phyloP scores from a whole-genome alignment of 805 yeast genomes.

The Schwanniomyces polymorphus region DNA sequence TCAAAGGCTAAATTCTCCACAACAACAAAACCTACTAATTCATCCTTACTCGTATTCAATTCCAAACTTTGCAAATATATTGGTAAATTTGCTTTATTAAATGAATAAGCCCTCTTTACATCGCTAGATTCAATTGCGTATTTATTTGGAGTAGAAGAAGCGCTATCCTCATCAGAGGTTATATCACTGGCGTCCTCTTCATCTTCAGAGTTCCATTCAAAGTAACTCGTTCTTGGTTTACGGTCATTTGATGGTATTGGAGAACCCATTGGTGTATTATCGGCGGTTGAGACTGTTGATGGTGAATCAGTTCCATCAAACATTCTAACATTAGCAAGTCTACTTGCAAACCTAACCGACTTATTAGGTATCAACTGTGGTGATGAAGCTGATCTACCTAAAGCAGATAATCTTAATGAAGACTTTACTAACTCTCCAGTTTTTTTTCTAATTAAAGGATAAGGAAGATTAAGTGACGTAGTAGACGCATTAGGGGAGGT shows the following conservation, averaged over 20 bases:
- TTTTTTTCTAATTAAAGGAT: conserved; percentile 66
- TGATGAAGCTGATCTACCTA: conserved; percentile 23
- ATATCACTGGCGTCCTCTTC: conserved; percentile 17
- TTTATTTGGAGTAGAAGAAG: background rate
- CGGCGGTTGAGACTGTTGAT: conserved; percentile 54
- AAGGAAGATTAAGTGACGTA: conserved; percentile 3
- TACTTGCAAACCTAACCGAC: conserved; percentile 63
- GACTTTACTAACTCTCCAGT: conserved; percentile 84
- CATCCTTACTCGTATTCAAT: conserved; percentile 19
- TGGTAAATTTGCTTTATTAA: conserved; percentile 12
- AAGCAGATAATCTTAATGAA: conserved; percentile 51
- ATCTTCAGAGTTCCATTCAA: conserved; percentile 21
- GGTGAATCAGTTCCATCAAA: conserved; percentile 65
- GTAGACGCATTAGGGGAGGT: background rate
- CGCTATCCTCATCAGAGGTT: conserved; percentile 21
- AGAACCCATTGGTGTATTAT: conserved; percentile 48
- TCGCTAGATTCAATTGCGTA: conserved; percentile 13
- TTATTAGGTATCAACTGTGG: conserved; percentile 34
- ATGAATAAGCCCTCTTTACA: conserved; percentile 5
- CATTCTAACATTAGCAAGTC: conserved; percentile 61
- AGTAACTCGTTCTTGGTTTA: conserved; percentile 20
- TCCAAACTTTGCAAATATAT: conserved; percentile 39
- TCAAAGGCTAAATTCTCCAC: conserved; percentile 37
- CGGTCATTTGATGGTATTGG: conserved; percentile 17
- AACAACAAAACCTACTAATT: conserved; percentile 22